A percentile compares a stretch with the other conserved stretches of the same genome.
These are phyloP conservation scores for Vaccinium corymbosum DNA, from an alignment of 148 eudicot species.

Conservation along the genomic window DNA sequence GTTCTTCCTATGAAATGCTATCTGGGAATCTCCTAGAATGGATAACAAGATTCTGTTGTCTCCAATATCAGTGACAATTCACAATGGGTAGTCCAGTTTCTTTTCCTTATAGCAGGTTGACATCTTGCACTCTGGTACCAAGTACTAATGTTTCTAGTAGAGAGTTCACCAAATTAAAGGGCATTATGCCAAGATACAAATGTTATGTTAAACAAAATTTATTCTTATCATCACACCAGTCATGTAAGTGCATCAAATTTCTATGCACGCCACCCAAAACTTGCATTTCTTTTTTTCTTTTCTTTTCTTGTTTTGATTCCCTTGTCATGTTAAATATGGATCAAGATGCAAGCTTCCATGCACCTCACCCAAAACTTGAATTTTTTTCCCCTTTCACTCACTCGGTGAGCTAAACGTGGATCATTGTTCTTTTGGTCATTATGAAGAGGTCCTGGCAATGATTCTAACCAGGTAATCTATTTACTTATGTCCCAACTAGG, in stretches of 20 bases:
- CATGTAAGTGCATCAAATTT: neutral
- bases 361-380: neutral
- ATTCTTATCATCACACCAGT: neutral
- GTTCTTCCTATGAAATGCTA: neutral
- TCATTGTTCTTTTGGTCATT: neutral
- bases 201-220: neutral
- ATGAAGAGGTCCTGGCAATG: neutral
- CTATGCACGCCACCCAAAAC: neutral
- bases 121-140: neutral
- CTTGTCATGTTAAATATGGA: neutral
- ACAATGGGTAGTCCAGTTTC: neutral
- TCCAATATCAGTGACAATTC: neutral
- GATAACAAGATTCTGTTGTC: neutral
- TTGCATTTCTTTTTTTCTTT: neutral
- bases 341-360: neutral
- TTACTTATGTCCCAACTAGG: neutral
- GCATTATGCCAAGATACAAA: neutral
- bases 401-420: neutral
- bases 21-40: constrained; percentile 3
- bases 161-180: neutral
- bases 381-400: neutral
- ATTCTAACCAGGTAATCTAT: neutral
- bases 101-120: neutral
- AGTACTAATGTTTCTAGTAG: neutral
- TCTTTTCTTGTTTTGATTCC: neutral